Percentiles rank a stretch among this genome's conserved stretches.
These are phyloP conservation scores for Lavandula angustifolia DNA, from an alignment of 257 asterid species.

Conservation along the genomic window DNA sequence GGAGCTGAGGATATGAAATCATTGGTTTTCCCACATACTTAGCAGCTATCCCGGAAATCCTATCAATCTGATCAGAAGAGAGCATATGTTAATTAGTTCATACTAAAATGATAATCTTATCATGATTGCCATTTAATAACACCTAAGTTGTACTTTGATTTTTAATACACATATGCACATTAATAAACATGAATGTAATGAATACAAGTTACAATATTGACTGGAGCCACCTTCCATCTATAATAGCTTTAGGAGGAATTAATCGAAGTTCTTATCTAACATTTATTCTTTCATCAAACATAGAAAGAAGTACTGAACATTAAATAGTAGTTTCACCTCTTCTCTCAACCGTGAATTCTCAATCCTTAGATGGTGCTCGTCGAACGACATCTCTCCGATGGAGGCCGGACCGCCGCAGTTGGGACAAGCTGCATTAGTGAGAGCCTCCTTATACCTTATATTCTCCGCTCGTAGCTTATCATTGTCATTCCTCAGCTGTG, in stretches of 20 bases:
- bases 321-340: slow-evolving; percentile 42
- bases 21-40: slow-evolving; percentile 66
- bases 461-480: slow-evolving; percentile 68
- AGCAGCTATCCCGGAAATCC: slow-evolving; percentile 74
- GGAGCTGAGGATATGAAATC: slow-evolving; percentile 55
- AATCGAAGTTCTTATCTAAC: background rate
- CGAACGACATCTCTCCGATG: slow-evolving; percentile 70
- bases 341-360: slow-evolving; percentile 70
- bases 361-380: slow-evolving; percentile 66
- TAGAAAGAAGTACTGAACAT: background rate
- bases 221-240: background rate
- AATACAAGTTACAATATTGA: background rate
- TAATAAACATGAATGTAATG: background rate
- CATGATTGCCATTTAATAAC: background rate
- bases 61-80: slow-evolving; percentile 46
- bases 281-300: background rate
- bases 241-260: no score
- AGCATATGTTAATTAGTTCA: background rate
- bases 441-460: slow-evolving; percentile 61
- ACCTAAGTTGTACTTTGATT: background rate
- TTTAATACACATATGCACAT: background rate
- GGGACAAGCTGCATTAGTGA: slow-evolving; percentile 56
- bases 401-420: slow-evolving; percentile 70
- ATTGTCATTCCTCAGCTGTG: slow-evolving; percentile 58
- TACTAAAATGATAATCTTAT: background rate